Evolutionary conservation across 2,329 filamentous ascomycete species (phyloP).

Genomic region (Stylonectria norvegica): DNA sequence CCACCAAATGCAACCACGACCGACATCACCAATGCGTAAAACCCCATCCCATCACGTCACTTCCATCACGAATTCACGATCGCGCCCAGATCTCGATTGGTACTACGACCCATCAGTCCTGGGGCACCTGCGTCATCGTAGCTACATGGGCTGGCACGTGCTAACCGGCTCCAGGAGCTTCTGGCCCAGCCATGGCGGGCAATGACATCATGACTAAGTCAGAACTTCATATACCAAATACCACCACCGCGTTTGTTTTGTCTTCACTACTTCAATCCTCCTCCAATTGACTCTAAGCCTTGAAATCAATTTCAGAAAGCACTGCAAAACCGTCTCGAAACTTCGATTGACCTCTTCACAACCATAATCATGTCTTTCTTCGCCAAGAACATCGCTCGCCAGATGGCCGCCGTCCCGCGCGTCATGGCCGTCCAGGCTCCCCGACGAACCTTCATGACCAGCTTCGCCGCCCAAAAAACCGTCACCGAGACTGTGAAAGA

Average conservation of each 20-base stretch:
- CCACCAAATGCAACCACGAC: no score
- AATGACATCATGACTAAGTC: slow-evolving; percentile 27
- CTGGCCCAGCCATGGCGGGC: slow-evolving; percentile 15
- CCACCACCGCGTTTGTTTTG: slow-evolving; percentile 1
- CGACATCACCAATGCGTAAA: slow-evolving; percentile 5
- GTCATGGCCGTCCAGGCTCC: slow-evolving; percentile 39
- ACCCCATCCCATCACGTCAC: neutral
- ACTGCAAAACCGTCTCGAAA: neutral
- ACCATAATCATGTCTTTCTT: slow-evolving; percentile 50
- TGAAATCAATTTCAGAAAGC: neutral
- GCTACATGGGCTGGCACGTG: slow-evolving; percentile 20
- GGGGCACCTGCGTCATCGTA: slow-evolving; percentile 26
- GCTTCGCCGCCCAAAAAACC: slow-evolving; percentile 43
- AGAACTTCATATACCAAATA: slow-evolving; percentile 20
- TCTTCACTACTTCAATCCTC: slow-evolving; percentile 2
- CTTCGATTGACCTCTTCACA: neutral
- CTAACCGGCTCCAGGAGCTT: slow-evolving; percentile 18
- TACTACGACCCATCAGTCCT: slow-evolving; percentile 5
- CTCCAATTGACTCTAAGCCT: slow-evolving; percentile 16
- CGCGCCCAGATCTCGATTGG: slow-evolving; percentile 16
- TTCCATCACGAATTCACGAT: slow-evolving; percentile 12
- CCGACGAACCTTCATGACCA: slow-evolving; percentile 51
- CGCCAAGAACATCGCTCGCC: slow-evolving; percentile 44
- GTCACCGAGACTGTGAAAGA: slow-evolving; percentile 57
- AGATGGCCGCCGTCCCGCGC: slow-evolving; percentile 39